These are phyloP conservation scores for Zelopaecilomyces penicillatus DNA, from an alignment of 2,329 filamentous ascomycete genomes.

Conservation along the genomic window DNA sequence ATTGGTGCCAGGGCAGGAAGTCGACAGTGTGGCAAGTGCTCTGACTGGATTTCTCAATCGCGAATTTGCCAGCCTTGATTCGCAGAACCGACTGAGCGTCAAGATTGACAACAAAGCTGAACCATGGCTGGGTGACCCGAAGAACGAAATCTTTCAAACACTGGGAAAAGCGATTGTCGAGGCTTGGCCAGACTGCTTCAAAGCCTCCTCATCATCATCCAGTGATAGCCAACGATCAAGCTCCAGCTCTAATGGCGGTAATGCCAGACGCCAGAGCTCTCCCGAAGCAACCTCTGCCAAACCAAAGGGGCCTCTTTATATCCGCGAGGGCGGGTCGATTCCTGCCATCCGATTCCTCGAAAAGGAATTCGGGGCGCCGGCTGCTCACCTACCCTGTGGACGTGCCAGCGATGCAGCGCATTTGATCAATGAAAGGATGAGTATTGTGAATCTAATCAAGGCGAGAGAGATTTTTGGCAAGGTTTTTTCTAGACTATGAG, in stretches of 20 bases:
- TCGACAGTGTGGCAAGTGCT: constrained; percentile 62
- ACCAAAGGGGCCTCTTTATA: constrained; percentile 69
- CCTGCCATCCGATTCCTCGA: constrained; percentile 90
- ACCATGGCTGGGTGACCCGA: constrained; percentile 89
- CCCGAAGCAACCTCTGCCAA: constrained; percentile 17
- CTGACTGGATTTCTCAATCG: constrained; percentile 59
- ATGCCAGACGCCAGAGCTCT: constrained; percentile 11
- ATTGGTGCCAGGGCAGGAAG: constrained; percentile 86
- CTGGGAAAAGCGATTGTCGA: constrained; percentile 77
- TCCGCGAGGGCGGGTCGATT: constrained; percentile 91
- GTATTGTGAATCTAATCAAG: constrained; percentile 80
- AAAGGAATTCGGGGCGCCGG: constrained; percentile 85
- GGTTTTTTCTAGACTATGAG: constrained; percentile 64
- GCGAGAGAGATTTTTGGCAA: constrained; percentile 83
- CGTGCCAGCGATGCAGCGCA: constrained; percentile 92
- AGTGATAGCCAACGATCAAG: not conserved
- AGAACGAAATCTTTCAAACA: constrained; percentile 83
- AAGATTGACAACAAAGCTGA: constrained; percentile 90
- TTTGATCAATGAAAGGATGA: constrained; percentile 87
- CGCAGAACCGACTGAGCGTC: constrained; percentile 71
- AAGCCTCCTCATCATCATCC: constrained; percentile 4
- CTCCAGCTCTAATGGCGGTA: not conserved
- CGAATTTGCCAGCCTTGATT: constrained; percentile 67
- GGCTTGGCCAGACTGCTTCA: constrained; percentile 63
- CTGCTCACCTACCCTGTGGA: constrained; percentile 87